These are phyloP conservation scores for Lichtheimia ramosa DNA, from an alignment of 371 early-diverging fungal genomes.

Conservation along the genomic window DNA sequence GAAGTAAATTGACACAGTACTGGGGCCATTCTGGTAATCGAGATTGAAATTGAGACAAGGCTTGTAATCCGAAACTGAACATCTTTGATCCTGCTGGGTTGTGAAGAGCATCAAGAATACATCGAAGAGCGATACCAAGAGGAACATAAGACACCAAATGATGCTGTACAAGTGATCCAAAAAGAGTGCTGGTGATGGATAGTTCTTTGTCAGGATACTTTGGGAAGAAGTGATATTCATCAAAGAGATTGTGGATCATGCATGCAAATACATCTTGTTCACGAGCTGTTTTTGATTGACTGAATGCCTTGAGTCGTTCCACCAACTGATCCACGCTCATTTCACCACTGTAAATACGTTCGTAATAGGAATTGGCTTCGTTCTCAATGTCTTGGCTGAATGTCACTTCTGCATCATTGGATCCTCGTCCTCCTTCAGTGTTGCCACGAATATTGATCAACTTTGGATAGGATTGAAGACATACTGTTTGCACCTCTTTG, in stretches of 20 bases:
- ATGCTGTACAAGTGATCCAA: slow-evolving; percentile 87
- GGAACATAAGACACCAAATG: slow-evolving; percentile 76
- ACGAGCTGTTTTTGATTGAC: slow-evolving; percentile 63
- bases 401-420: slow-evolving; percentile 32
- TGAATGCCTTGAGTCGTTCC: slow-evolving; percentile 69
- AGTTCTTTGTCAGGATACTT: slow-evolving; percentile 94
- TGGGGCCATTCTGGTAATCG: slow-evolving; percentile 90
- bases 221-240: slow-evolving; percentile 92
- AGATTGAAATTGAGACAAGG: slow-evolving; percentile 80
- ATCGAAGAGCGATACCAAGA: slow-evolving; percentile 80
- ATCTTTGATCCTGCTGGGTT: slow-evolving; percentile 73
- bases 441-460: slow-evolving; percentile 43
- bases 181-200: slow-evolving; percentile 83
- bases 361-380: slow-evolving; percentile 77
- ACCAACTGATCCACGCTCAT: slow-evolving; percentile 74
- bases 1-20: slow-evolving; percentile 79
- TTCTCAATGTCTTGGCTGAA: slow-evolving; percentile 61
- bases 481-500: slow-evolving; percentile 61
- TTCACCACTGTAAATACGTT: slow-evolving; percentile 77
- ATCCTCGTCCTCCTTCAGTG: slow-evolving; percentile 21
- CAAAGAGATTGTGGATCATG: slow-evolving; percentile 87
- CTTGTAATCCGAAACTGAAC: slow-evolving; percentile 89
- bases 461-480: slow-evolving; percentile 64
- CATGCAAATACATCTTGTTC: slow-evolving; percentile 80
- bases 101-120: slow-evolving; percentile 83